phyloP scores from a whole-genome alignment of 176 grass and related monocot genomes.

The Eragrostis curvula region DNA sequence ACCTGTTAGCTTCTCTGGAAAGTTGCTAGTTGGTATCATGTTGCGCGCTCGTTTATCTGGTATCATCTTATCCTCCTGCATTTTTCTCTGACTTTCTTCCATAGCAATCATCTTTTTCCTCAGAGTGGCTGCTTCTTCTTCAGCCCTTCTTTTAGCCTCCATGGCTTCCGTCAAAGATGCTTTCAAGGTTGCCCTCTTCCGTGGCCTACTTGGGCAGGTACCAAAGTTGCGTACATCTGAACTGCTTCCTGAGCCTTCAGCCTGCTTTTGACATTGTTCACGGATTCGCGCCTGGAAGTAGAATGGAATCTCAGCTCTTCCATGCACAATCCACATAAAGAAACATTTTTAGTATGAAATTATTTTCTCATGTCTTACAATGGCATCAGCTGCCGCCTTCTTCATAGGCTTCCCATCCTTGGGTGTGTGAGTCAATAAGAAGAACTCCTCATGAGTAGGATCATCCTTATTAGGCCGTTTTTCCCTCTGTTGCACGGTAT shows the following conservation, averaged over 20 bases:
- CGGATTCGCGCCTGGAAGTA: slow-evolving; percentile 34
- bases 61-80: slow-evolving; percentile 47
- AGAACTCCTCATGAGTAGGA: slow-evolving; percentile 12
- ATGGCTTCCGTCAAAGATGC: slow-evolving; percentile 43
- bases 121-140: slow-evolving; percentile 41
- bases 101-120: slow-evolving; percentile 56
- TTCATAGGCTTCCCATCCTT: slow-evolving; percentile 54
- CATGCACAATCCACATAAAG: background rate
- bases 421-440: slow-evolving; percentile 52
- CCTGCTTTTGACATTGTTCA: slow-evolving; percentile 28
- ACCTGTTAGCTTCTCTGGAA: background rate
- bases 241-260: slow-evolving; percentile 24
- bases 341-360: slow-evolving; percentile 1
- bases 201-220: background rate
- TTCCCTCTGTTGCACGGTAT: slow-evolving; percentile 49
- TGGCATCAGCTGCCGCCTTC: slow-evolving; percentile 55
- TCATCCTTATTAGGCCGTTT: slow-evolving; percentile 46
- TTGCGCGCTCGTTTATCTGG: background rate
- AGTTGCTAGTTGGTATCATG: slow-evolving; percentile 35
- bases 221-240: background rate
- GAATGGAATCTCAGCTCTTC: slow-evolving; percentile 31
- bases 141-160: slow-evolving; percentile 40
- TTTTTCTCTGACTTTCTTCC: slow-evolving; percentile 55
- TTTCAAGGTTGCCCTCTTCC: slow-evolving; percentile 21
- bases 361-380: slow-evolving; percentile 47